A percentile compares a stretch with the other conserved stretches of the same genome.
phyloP scores from a whole-genome alignment of 2,329 filamentous ascomycete species.

The Colletotrichum echinochloae region DNA sequence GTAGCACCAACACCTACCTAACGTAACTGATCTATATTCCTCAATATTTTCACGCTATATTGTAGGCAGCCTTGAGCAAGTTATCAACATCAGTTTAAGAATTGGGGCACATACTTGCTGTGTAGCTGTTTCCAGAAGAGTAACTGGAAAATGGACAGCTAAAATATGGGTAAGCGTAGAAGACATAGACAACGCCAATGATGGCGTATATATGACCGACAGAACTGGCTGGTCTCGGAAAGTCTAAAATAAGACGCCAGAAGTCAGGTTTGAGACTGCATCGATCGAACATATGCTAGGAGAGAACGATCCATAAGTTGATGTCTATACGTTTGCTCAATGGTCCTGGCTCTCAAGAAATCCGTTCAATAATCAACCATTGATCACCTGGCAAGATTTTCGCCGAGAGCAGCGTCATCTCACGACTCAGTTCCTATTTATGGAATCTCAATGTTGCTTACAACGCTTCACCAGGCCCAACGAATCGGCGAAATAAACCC shows the following conservation, averaged over 20 bases:
- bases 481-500: constrained; percentile 3
- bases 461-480: neutral
- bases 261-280: neutral
- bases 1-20: too few relatives aligned
- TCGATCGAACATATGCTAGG: neutral
- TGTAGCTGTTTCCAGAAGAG: neutral
- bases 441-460: constrained; percentile 3
- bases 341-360: neutral
- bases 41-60: too few relatives aligned
- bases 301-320: too few relatives aligned
- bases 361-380: neutral
- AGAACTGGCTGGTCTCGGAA: neutral
- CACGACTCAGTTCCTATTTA: constrained; percentile 8
- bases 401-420: neutral
- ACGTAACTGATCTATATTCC: too few relatives aligned
- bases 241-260: neutral
- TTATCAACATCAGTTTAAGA: too few relatives aligned
- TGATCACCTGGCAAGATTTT: neutral
- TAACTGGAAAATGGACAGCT: too few relatives aligned
- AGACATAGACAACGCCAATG: neutral
- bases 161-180: neutral
- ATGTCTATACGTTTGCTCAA: neutral
- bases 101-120: accelerated
- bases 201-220: neutral
- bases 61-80: neutral